phyloP scores from a whole-genome alignment of 116 monocot genomes.

The Papilionanthe hybrid region DNA sequence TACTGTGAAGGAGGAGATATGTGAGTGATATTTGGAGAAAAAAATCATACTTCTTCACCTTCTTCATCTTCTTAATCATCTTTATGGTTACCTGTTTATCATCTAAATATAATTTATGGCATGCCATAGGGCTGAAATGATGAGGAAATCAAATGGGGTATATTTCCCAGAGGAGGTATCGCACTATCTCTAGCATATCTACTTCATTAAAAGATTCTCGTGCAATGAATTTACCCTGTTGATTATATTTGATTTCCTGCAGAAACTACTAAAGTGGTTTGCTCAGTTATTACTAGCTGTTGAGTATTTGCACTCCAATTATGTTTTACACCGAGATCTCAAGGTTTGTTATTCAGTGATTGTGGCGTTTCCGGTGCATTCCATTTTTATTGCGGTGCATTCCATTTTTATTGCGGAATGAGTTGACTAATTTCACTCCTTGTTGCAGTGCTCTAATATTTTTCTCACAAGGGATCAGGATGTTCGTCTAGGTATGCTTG shows the following conservation, averaged over 20 bases:
- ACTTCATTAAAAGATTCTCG: too few species aligned
- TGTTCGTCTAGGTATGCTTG: conserved; percentile 81
- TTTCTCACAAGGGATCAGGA: conserved; percentile 96
- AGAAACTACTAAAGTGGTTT: conserved; percentile 98
- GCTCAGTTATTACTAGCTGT: conserved; percentile 81
- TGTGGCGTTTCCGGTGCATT: too few species aligned
- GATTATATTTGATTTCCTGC: background rate
- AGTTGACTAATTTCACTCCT: conserved; percentile 11
- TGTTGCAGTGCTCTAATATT: conserved; percentile 92
- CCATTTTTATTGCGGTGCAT: background rate
- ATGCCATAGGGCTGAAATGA: conserved; percentile 64
- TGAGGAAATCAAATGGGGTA: conserved; percentile 67
- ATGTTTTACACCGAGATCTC: conserved; percentile 92
- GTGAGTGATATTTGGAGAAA: conserved; percentile 37
- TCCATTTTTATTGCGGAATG: background rate
- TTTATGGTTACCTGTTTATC: background rate
- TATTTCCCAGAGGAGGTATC: conserved; percentile 94
- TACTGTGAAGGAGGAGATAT: conserved; percentile 99
- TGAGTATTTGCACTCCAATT: conserved; percentile 96
- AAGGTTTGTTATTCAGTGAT: conserved; percentile 37
- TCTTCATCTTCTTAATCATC: background rate
- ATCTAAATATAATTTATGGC: conserved; percentile 8
- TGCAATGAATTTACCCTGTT: too few species aligned
- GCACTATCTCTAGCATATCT: background rate
- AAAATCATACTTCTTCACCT: background rate